Base-by-base conservation (phyloP, 2,329 filamentous ascomycete species). In the Tolypocladium paradoxum region DNA sequence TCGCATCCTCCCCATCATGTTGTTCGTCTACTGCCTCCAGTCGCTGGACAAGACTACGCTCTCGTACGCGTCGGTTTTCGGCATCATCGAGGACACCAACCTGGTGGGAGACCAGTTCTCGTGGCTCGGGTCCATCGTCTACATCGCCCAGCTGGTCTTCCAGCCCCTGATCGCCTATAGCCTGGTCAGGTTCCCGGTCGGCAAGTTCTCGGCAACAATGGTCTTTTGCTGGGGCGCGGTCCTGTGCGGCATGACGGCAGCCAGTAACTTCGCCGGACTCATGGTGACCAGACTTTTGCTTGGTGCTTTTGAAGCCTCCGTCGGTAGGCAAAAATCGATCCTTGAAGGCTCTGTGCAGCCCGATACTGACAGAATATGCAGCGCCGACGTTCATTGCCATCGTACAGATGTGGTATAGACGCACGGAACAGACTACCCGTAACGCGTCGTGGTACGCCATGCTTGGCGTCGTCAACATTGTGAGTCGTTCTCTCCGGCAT, bases 11-110 rank as follows among this genome's bases (percentile, higher is more conserved):
- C 65, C 70, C 2, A 62, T 75, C 48, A 76, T 85, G 54, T 69
- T 84, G 8, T 73, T 73, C 7, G 78, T 83, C 22, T 85, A 85
- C 65, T 84, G 81, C 60, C 72, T 85, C 0, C 82, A 85, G 57
- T 76, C 76, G 11, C 70, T 84, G 5, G 82, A 85, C 68, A 85
- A 85, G 64, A 76, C 79, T 0, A 81, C 79, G 0, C 70, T 85
- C 68, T 69, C 67, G 2, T 85, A 84, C 59, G 79, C 79, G 2
- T 83, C 81, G 0, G 77, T 85, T 11, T 85, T 85, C 58, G 82
- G 82, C 3, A 70, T 86, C 12, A 76, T 81, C 31, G 69, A 81
- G 50, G 78, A 83, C 61, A 76, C 81, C 0, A 63, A 75, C 40
- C 75, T 85, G 1, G 68, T 75, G 11, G 79, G 79, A 18, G 70